These are phyloP conservation scores for Colletotrichum sp. DNA, from an alignment of 2,329 filamentous ascomycete species.

Conservation along the genomic window DNA sequence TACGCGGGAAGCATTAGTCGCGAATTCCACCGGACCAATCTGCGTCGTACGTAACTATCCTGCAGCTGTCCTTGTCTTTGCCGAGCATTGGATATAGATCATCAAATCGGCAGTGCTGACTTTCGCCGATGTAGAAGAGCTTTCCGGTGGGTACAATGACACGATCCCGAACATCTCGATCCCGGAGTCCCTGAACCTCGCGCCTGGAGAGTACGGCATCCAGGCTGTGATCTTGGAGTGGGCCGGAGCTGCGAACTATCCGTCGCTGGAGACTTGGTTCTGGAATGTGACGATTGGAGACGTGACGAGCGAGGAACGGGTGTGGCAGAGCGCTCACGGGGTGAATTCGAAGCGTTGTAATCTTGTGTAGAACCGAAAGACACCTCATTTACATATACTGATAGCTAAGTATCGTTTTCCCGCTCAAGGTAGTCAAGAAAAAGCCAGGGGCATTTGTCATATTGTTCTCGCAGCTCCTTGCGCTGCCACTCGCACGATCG, in stretches of 20 bases:
- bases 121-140: neutral
- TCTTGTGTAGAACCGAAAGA: neutral
- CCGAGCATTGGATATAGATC: neutral
- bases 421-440: neutral
- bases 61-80: accelerated
- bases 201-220: neutral
- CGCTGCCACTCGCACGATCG: accelerated
- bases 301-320: neutral
- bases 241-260: neutral
- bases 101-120: neutral
- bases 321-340: neutral
- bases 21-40: neutral
- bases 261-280: neutral
- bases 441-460: neutral
- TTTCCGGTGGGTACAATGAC: neutral
- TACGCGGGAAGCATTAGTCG: neutral
- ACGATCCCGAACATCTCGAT: neutral
- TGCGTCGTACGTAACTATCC: neutral
- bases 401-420: neutral
- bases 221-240: neutral
- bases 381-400: neutral
- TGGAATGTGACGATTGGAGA: slow-evolving; percentile 4
- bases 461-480: neutral
- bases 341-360: neutral
- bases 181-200: neutral